Percentiles rank a stretch among this genome's conserved stretches.
These are phyloP conservation scores for Cyclotella baltica DNA, from an alignment of 108 stramenopile species.

Conservation along the genomic window DNA sequence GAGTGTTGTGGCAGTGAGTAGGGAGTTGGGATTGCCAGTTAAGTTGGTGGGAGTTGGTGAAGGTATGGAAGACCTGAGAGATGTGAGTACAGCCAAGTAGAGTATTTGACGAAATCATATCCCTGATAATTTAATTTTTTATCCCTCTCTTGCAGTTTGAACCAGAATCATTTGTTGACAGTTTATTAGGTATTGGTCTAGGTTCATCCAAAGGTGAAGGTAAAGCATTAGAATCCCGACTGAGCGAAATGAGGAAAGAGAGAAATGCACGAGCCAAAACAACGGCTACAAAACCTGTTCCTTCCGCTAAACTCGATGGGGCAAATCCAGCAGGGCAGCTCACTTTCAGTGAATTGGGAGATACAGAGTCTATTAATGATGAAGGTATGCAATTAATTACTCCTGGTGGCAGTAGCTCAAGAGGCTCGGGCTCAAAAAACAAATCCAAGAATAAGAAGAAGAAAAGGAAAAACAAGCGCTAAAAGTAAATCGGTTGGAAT, in stretches of 20 bases:
- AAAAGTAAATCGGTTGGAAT: not conserved
- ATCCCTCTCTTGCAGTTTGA: slow-evolving; percentile 63
- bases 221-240: slow-evolving; percentile 60
- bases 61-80: slow-evolving; percentile 83
- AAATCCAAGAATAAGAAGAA: slow-evolving; percentile 56
- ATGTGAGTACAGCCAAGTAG: slow-evolving; percentile 63
- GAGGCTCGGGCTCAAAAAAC: slow-evolving; percentile 16
- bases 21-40: slow-evolving; percentile 93
- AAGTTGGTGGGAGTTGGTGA: slow-evolving; percentile 97
- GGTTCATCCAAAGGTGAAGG: slow-evolving; percentile 65
- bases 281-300: slow-evolving; percentile 12
- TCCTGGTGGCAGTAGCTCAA: slow-evolving; percentile 23
- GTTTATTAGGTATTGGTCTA: slow-evolving; percentile 80
- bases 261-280: slow-evolving; percentile 64
- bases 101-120: not conserved
- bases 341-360: slow-evolving; percentile 24
- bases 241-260: slow-evolving; percentile 71
- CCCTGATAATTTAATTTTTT: not conserved
- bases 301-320: not conserved
- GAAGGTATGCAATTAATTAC: slow-evolving; percentile 34
- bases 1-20: slow-evolving; percentile 89
- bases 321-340: slow-evolving; percentile 32
- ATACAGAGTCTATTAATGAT: slow-evolving; percentile 7
- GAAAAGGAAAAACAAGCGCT: slow-evolving; percentile 55
- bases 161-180: slow-evolving; percentile 82